Conservation (phyloP, 2,329 filamentous ascomycete genomes). For the Pseudodiploospora longispora region DNA sequence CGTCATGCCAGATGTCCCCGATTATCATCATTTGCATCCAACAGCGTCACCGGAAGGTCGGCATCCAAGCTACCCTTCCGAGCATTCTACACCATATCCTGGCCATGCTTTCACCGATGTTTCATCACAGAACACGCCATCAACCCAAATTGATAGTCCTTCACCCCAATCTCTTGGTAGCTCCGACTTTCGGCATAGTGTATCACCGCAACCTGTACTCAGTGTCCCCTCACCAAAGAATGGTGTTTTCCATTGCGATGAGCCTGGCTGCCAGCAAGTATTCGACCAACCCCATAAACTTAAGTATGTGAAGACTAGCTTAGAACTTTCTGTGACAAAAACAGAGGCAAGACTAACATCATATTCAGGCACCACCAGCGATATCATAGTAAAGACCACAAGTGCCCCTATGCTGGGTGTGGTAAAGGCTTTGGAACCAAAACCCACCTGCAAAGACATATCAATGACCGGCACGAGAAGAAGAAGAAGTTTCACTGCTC, state of each 20-base stretch:
- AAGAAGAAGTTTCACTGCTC: slow-evolving; percentile 53
- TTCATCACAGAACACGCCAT: slow-evolving; percentile 37
- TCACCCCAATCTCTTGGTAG: slow-evolving; percentile 31
- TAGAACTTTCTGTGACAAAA: neutral
- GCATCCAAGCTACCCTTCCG: slow-evolving; percentile 28
- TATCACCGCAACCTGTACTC: slow-evolving; percentile 23
- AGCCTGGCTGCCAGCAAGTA: slow-evolving; percentile 28
- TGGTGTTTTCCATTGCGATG: slow-evolving; percentile 25
- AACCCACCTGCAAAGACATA: slow-evolving; percentile 53
- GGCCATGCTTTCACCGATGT: slow-evolving; percentile 31
- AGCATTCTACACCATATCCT: slow-evolving; percentile 34
- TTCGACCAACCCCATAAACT: slow-evolving; percentile 55
- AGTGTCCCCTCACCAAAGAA: slow-evolving; percentile 20
- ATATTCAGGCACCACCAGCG: slow-evolving; percentile 46
- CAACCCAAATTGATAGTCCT: slow-evolving; percentile 35
- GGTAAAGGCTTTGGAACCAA: slow-evolving; percentile 53
- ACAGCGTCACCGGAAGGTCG: slow-evolving; percentile 11
- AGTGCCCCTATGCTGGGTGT: slow-evolving; percentile 44
- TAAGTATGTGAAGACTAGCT: slow-evolving; percentile 35
- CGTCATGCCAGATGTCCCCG: slow-evolving; percentile 1
- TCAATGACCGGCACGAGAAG: slow-evolving; percentile 54
- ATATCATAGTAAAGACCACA: slow-evolving; percentile 53
- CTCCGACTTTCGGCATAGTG: slow-evolving; percentile 29
- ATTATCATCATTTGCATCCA: neutral
- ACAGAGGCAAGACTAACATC: neutral